phyloP scores from a whole-genome alignment of 2,329 filamentous ascomycete species.

The Verticillium zaregamsianum region DNA sequence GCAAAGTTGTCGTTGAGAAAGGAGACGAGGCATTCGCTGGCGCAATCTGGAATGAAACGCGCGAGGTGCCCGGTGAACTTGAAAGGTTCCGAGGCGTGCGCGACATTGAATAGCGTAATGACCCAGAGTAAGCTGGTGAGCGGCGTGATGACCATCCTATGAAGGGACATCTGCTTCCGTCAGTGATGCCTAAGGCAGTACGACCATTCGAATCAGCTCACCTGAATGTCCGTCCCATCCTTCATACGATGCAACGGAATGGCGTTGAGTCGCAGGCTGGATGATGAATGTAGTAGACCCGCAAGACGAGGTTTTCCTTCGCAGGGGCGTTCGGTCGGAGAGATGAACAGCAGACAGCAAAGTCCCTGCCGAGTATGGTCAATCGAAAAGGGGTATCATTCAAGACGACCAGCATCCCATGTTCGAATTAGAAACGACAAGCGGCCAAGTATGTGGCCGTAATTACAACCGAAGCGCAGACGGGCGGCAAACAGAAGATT shows the following conservation, averaged over 20 bases:
- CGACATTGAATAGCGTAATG: constrained; percentile 20
- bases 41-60: constrained; percentile 52
- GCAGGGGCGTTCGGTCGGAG: neutral
- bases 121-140: constrained; percentile 24
- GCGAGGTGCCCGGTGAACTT: constrained; percentile 33
- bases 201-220: neutral
- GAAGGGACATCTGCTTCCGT: constrained; percentile 32
- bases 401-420: constrained; percentile 4
- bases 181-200: neutral
- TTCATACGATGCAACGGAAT: constrained; percentile 10
- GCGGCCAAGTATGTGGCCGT: neutral
- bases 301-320: neutral
- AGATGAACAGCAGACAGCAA: neutral
- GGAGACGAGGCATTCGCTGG: constrained; percentile 54
- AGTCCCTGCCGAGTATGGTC: neutral
- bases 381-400: neutral
- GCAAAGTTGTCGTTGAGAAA: constrained; percentile 61
- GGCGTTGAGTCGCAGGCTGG: neutral
- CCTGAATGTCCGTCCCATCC: constrained; percentile 14
- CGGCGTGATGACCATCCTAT: constrained; percentile 38
- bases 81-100: constrained; percentile 20
- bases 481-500: constrained; percentile 3
- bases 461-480: neutral
- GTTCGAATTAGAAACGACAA: neutral
- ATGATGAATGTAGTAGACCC: neutral